Base-by-base conservation (phyloP, 176 grass and related monocot species). In the Avena eriantha region DNA sequence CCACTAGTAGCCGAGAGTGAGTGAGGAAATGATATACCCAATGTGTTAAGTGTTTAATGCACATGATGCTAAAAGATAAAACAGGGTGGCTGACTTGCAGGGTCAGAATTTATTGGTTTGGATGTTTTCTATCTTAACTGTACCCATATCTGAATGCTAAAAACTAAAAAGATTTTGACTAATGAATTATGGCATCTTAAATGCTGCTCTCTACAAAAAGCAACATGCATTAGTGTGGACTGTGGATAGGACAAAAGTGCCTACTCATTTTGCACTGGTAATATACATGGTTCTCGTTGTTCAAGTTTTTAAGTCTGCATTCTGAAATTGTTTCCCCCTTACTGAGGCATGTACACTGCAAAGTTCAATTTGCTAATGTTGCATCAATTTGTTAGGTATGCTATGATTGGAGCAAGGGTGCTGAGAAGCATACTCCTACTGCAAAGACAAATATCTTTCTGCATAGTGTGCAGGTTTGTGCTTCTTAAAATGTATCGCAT, bases 361-460 rank as follows among this genome's bases (percentile, higher is more conserved):
- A 60, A 53, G 17, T 43, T 18, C 10, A 76, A 59, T 60, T 76
- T 77, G 10, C 71, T 86, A 22, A 78, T 64, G 36, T 18, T 60
- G 29, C 26, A 18, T 71, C 48, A 82, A 69, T 86, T 78, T 45
- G 53, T 69, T 92, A 98, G 96, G 88, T 91, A 43, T 92, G 90
- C 35, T 98, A 98, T 90, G 96, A 98, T 86, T 96, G 96, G 93
- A 96, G 96, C 79, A 98, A 91, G 82, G 96, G 96, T 80, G 92
- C 93, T 23, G 96, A 98, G 90, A 98, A 92, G 89, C 93, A 96
- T 84, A 96, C 92, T 88, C 96, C 93, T 57, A 87, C 91, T 82
- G 88, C 92, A 84, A 98, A 94, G 82, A 91, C 92, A 71, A 91
- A 98, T 85, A 98, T 98, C 57, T 98, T 91, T 88, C 86, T 98